A percentile compares a stretch with the other conserved stretches of the same genome.
phyloP scores from a whole-genome alignment of 805 yeast genomes.

The Wickerhamomyces ciferrii region DNA sequence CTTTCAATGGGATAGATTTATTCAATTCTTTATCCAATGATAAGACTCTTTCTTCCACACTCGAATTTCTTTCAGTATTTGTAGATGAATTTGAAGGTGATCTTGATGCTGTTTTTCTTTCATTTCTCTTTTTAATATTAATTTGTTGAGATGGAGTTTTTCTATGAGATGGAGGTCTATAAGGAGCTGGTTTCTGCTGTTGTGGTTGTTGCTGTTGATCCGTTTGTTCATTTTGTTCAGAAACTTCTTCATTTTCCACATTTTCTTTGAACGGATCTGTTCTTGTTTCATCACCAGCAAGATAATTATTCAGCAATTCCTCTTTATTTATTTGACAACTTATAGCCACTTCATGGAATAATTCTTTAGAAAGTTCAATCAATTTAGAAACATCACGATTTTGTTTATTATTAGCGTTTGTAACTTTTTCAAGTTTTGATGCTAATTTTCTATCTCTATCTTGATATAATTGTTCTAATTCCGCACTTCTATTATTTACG shows the following conservation, averaged over 20 bases:
- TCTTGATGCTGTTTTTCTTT: conserved; percentile 1
- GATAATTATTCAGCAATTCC: conserved; percentile 21
- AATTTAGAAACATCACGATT: conserved; percentile 42
- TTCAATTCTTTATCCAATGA: conserved; percentile 18
- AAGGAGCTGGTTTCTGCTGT: neutral
- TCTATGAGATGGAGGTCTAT: neutral
- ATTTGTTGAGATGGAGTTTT: neutral
- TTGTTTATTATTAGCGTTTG: conserved; percentile 38
- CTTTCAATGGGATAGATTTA: conserved; percentile 14
- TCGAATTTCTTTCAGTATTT: neutral
- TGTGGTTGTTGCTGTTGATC: neutral
- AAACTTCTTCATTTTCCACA: neutral
- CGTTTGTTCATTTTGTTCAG: conserved; percentile 6
- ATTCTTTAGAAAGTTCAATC: conserved; percentile 40
- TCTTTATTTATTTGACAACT: conserved; percentile 22
- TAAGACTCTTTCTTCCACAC: conserved; percentile 15
- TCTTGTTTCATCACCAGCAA: conserved; percentile 12
- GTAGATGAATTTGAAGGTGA: neutral
- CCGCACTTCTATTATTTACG: conserved; percentile 38
- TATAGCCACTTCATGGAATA: conserved; percentile 35
- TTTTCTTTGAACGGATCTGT: conserved; percentile 8
- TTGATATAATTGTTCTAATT: conserved; percentile 43
- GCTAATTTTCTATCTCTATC: conserved; percentile 40
- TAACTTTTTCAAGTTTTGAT: conserved; percentile 38
- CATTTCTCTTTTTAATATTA: conserved; percentile 10